Evolutionary conservation across 2,329 filamentous ascomycete species (phyloP), one percentile per base, ranked within the genome.

Genomic region (Xylaria sp.): DNA sequence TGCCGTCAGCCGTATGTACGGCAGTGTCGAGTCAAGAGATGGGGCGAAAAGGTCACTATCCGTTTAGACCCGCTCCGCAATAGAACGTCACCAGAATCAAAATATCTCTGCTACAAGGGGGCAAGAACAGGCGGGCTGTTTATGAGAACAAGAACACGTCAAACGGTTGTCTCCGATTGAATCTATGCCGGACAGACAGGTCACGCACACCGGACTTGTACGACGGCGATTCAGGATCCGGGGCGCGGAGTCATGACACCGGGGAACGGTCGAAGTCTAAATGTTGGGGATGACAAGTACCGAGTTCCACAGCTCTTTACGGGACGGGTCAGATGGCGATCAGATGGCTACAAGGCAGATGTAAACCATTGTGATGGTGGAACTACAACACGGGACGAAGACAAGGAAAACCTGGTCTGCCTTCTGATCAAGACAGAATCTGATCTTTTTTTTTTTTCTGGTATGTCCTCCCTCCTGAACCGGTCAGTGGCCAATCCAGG

Each of bases 11-110:
- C 25, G 54, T 48, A 1, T 23, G 28, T 28, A 23, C 28, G 18
- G 20, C 3, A 55, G 63, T 36, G 5, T 31, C 48, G 63, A 65
- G 63, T 65, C 56, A 65, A 48, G 36, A 46, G 18, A 28, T 25
- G 23, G 25, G 31, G 18, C 36, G 46, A 33, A 23, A 9, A 20
- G 3, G 28, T 39, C 8, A 13, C 36, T 20, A 8, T 61, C 52
- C 23, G 43, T 63, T 65, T 31, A 5, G 57, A 66, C 65, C 54
- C 62, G 9, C 48, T 68, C 58, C 58, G 20, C n/a, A 52, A 13
- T 23, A 15, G n/a, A 25, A 33, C 46, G 23, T 41, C 36, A 31
- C 20, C 20, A 58, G 20, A 43, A 46, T 28, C 31, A 52, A 18
- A 4, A 64, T 15, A 36, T 15, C 4, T 39, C 54, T 23, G 41